A percentile compares a stretch with the other conserved stretches of the same genome.
Conservation (phyloP, 2,329 filamentous ascomycete species). For the Chaetomiaceae sp. region DNA sequence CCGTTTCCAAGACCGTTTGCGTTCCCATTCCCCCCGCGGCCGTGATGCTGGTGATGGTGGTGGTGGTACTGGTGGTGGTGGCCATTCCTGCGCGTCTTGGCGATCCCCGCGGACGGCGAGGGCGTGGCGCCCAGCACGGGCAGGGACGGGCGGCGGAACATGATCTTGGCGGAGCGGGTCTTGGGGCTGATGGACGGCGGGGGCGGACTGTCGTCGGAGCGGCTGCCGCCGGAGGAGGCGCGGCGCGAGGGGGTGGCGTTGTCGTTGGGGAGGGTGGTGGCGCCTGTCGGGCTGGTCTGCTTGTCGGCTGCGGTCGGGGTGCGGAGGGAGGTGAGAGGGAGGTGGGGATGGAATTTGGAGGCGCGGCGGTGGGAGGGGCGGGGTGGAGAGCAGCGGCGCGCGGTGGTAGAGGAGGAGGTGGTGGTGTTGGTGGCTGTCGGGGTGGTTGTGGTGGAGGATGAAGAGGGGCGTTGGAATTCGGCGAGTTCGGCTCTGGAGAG, state of each 20-base stretch:
- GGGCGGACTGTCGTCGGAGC: conserved; percentile 39
- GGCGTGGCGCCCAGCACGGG: conserved; percentile 39
- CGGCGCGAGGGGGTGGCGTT: conserved; percentile 45
- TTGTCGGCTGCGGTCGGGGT: conserved; percentile 38
- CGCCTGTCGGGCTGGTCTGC: conserved; percentile 3
- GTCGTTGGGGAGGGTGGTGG: conserved; percentile 15
- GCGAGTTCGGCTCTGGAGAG: conserved; percentile 82
- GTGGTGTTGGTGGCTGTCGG: conserved; percentile 27
- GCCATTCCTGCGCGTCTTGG: conserved; percentile 41
- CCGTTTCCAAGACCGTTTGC: neutral
- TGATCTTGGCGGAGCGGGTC: conserved; percentile 34
- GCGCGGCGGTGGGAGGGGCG: conserved; percentile 45
- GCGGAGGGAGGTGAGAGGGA: conserved; percentile 31
- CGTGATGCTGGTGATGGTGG: neutral
- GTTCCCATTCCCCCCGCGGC: neutral
- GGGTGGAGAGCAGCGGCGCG: conserved; percentile 51
- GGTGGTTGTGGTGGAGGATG: neutral
- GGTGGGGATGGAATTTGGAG: conserved; percentile 44
- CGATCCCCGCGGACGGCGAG: conserved; percentile 15
- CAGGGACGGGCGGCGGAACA: conserved; percentile 49
- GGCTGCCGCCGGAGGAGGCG: conserved; percentile 35
- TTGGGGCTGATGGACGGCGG: conserved; percentile 44
- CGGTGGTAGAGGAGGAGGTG: too few species aligned
- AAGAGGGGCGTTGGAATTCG: conserved; percentile 58
- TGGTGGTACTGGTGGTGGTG: conserved; percentile 27